These are phyloP conservation scores for Botrytis deweyae DNA, from an alignment of 2,329 filamentous ascomycete genomes.

Conservation along the genomic window DNA sequence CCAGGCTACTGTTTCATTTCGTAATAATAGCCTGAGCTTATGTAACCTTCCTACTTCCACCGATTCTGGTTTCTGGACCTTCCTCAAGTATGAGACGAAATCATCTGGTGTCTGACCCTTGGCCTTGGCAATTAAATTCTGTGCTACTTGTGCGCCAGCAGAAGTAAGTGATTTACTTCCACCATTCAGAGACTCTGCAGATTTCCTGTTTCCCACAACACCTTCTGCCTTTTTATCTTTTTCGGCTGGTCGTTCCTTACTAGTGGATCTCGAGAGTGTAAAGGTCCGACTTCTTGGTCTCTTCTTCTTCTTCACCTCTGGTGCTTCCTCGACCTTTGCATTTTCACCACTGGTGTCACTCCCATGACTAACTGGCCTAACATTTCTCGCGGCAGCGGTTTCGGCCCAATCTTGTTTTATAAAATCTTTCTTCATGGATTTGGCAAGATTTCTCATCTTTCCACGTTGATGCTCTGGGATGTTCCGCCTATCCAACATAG, in stretches of 20 bases:
- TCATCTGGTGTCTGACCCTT: conserved; percentile 75
- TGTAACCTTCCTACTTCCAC: conserved; percentile 95
- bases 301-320: conserved; percentile 49
- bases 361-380: conserved; percentile 45
- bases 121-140: conserved; percentile 63
- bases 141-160: conserved; percentile 54
- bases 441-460: conserved; percentile 87
- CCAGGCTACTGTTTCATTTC: conserved; percentile 95
- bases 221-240: conserved; percentile 69
- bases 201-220: conserved; percentile 66
- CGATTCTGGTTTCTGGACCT: conserved; percentile 74
- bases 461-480: conserved; percentile 92
- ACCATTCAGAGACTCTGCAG: conserved; percentile 65
- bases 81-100: conserved; percentile 81
- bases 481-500: conserved; percentile 78
- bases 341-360: conserved; percentile 42
- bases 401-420: conserved; percentile 84
- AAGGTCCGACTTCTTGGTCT: conserved; percentile 73
- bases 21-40: conserved; percentile 82
- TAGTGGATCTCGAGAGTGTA: conserved; percentile 46
- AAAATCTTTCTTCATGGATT: conserved; percentile 93
- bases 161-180: conserved; percentile 57
- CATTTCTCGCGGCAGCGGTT: conserved; percentile 50
- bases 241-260: conserved; percentile 61
- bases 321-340: conserved; percentile 41